These are phyloP conservation scores for Penicillium corylophilum DNA, from an alignment of 2,329 filamentous ascomycete species.

Conservation along the genomic window DNA sequence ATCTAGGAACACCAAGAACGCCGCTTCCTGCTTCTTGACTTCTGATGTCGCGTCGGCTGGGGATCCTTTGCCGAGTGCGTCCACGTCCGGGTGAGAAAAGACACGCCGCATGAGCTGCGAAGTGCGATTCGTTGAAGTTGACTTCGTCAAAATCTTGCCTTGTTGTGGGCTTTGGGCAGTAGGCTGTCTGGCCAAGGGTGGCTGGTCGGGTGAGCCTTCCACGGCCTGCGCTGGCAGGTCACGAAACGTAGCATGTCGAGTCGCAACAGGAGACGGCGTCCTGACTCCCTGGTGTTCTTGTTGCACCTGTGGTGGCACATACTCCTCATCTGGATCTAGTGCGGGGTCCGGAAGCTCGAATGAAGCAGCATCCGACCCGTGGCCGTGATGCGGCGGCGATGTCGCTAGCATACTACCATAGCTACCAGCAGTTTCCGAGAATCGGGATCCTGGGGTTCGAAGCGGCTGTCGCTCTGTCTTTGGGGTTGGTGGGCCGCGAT, in stretches of 20 bases:
- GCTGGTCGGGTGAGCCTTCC: constrained; percentile 3
- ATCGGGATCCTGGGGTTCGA: constrained; percentile 34
- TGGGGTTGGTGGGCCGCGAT: constrained; percentile 35
- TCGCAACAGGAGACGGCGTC: constrained; percentile 27
- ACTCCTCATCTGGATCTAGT: constrained; percentile 44
- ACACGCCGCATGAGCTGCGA: constrained; percentile 40
- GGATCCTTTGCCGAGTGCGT: constrained; percentile 47
- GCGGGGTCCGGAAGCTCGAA: constrained; percentile 64
- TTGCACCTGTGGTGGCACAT: constrained; percentile 15
- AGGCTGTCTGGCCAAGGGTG: constrained; percentile 7
- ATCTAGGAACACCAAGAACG: constrained; percentile 86
- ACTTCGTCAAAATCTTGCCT: constrained; percentile 24
- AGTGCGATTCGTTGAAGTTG: constrained; percentile 26
- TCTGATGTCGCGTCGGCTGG: constrained; percentile 60
- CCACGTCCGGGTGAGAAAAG: constrained; percentile 37
- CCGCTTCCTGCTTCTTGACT: constrained; percentile 70
- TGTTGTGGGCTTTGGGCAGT: constrained; percentile 16
- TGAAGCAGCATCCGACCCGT: constrained; percentile 45
- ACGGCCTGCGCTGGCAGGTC: constrained; percentile 3
- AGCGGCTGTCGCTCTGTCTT: constrained; percentile 40
- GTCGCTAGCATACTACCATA: constrained; percentile 66
- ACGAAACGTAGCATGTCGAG: constrained; percentile 14
- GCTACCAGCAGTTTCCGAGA: constrained; percentile 44
- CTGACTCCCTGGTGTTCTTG: constrained; percentile 21
- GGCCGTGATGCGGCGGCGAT: constrained; percentile 40